These are phyloP conservation scores for Euphorbia schlechtendalii DNA, from an alignment of 441 rosid genomes.

Conservation along the genomic window DNA sequence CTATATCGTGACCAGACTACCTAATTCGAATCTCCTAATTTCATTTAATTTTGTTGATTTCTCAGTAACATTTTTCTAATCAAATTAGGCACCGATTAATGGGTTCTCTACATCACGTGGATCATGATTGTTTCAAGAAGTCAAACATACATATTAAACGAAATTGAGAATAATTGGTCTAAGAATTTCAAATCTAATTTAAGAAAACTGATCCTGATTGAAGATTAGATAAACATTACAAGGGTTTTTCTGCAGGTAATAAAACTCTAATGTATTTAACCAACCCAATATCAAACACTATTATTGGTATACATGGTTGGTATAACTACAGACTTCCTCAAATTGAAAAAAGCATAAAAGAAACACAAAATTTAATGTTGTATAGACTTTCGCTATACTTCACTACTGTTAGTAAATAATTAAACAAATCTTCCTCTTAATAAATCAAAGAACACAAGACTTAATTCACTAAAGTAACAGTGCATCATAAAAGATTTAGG, in stretches of 20 bases:
- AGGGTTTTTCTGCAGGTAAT: neutral
- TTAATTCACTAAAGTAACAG: neutral
- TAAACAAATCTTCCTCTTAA: neutral
- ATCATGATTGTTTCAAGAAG: neutral
- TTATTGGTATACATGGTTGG: neutral
- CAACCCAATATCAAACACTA: neutral
- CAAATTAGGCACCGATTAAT: neutral
- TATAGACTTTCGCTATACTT: neutral
- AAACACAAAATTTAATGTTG: neutral
- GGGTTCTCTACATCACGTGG: neutral
- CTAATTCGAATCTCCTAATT: neutral
- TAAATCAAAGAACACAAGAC: neutral
- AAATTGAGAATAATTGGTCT: neutral
- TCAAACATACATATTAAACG: neutral
- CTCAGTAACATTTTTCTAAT: neutral
- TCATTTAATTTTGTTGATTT: neutral
- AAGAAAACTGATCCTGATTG: neutral
- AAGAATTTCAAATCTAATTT: neutral
- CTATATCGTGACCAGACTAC: neutral
- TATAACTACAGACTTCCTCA: neutral
- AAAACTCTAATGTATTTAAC: neutral
- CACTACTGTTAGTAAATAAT: neutral
- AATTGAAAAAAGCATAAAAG: neutral
- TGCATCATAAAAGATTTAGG: constrained; percentile 1
- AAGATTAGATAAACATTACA: neutral